Evolutionary conservation across 805 yeast genomes (phyloP).

Genomic region (Sungouiella thailandica): DNA sequence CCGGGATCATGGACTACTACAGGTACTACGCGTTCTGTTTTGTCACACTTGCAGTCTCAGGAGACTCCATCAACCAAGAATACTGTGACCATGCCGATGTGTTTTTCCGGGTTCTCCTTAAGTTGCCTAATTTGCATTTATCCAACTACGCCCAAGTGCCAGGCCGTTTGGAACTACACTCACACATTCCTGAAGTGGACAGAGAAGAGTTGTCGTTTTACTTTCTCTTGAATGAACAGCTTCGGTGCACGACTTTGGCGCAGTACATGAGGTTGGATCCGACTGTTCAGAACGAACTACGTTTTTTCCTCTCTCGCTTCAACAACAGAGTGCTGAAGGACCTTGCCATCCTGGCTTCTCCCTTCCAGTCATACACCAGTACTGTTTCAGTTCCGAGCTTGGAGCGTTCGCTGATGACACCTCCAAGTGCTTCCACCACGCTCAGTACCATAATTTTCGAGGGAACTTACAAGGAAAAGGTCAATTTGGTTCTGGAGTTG

Average conservation of each 20-base stretch:
- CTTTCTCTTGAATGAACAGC: slow-evolving; percentile 9
- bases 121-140: slow-evolving; percentile 12
- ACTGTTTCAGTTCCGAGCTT: slow-evolving; percentile 9
- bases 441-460: slow-evolving; percentile 11
- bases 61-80: slow-evolving; percentile 7
- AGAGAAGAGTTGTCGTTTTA: slow-evolving; percentile 15
- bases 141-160: slow-evolving; percentile 3
- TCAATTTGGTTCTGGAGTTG: slow-evolving; percentile 12
- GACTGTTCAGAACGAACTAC: slow-evolving; percentile 5
- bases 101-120: slow-evolving; percentile 9
- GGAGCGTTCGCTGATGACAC: background rate
- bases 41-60: slow-evolving; percentile 4
- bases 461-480: slow-evolving; percentile 15
- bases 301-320: slow-evolving; percentile 8
- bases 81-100: slow-evolving; percentile 9
- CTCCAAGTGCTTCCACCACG: slow-evolving; percentile 1
- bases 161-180: too few relatives aligned
- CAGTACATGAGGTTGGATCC: slow-evolving; percentile 6
- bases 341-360: slow-evolving; percentile 13
- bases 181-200: slow-evolving; percentile 6
- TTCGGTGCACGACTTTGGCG: slow-evolving; percentile 6
- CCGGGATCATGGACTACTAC: slow-evolving; percentile 10
- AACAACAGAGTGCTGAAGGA: slow-evolving; percentile 11
- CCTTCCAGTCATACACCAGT: slow-evolving; percentile 13
- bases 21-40: slow-evolving; percentile 11